A percentile compares a stretch with the other conserved stretches of the same genome.
These are phyloP conservation scores for Sinapis alba DNA, from an alignment of 441 rosid species.

Conservation along the genomic window DNA sequence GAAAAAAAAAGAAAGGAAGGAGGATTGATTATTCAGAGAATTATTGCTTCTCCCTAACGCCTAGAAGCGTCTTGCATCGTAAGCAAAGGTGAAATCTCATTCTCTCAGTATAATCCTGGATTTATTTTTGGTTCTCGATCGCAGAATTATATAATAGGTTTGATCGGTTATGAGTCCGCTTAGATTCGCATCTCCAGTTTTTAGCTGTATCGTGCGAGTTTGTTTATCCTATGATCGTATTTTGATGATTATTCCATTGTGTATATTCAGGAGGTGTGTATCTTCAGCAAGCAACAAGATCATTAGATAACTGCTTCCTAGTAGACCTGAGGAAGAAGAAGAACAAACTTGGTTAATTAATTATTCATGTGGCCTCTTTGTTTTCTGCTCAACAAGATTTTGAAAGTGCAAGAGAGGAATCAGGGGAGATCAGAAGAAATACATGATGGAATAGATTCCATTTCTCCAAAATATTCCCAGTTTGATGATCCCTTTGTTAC, in stretches of 20 bases:
- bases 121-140: neutral
- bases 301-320: neutral
- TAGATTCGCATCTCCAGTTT: constrained; percentile 12
- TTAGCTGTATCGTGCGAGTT: no score
- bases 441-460: constrained; percentile 28
- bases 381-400: constrained; percentile 70
- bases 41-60: neutral
- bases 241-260: neutral
- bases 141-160: neutral
- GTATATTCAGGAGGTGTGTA: no score
- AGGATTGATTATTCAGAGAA: neutral
- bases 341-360: constrained; percentile 24
- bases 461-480: constrained; percentile 31
- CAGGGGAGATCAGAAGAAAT: constrained; percentile 38
- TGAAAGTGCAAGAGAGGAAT: constrained; percentile 59
- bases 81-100: constrained; percentile 31
- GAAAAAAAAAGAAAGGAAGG: neutral
- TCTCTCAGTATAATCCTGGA: neutral
- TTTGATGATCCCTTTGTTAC: constrained; percentile 39
- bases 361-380: constrained; percentile 75
- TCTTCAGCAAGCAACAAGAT: neutral
- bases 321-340: neutral
- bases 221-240: no score
- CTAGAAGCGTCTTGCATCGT: constrained; percentile 23
- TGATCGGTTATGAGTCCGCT: neutral